Conservation (phyloP, 352 stramenopile species). For the Phytophthora podocarpi region DNA sequence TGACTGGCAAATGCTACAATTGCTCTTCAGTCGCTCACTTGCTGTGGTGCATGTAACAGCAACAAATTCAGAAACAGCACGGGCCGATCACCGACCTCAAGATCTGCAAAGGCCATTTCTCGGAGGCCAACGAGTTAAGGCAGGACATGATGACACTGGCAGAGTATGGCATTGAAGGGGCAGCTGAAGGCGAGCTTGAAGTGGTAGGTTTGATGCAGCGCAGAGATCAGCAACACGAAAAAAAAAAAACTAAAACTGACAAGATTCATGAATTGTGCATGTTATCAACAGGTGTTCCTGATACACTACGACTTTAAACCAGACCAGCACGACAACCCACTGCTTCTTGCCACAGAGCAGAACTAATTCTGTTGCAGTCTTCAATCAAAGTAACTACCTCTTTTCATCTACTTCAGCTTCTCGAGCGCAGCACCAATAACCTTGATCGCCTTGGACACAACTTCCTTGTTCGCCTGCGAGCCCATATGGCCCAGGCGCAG, state of each 20-base stretch:
- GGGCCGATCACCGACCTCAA: constrained; percentile 56
- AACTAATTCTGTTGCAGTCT: constrained; percentile 22
- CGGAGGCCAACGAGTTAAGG: constrained; percentile 55
- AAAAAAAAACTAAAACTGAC: neutral
- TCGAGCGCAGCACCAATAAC: constrained; percentile 37
- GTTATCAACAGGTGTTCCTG: constrained; percentile 37
- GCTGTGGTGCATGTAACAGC: constrained; percentile 28
- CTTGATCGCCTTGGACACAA: constrained; percentile 40
- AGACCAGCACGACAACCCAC: constrained; percentile 62
- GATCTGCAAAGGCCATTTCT: constrained; percentile 64
- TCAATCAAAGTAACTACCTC: constrained; percentile 1
- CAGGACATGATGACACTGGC: constrained; percentile 55
- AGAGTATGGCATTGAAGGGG: constrained; percentile 59
- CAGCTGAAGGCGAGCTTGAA: constrained; percentile 44
- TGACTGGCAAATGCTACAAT: neutral
- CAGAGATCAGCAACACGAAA: too few species aligned
- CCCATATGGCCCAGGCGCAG: constrained; percentile 67
- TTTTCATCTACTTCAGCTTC: constrained; percentile 30
- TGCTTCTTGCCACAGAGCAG: constrained; percentile 53
- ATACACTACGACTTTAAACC: constrained; percentile 76
- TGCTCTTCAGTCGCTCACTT: neutral
- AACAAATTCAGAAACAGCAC: constrained; percentile 61
- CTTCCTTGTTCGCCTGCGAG: constrained; percentile 43
- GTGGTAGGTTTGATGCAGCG: constrained; percentile 22
- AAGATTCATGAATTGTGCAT: constrained; percentile 1